Evolutionary conservation across 208 protist species (phyloP).

Genomic region (Leishmania tropica): DNA sequence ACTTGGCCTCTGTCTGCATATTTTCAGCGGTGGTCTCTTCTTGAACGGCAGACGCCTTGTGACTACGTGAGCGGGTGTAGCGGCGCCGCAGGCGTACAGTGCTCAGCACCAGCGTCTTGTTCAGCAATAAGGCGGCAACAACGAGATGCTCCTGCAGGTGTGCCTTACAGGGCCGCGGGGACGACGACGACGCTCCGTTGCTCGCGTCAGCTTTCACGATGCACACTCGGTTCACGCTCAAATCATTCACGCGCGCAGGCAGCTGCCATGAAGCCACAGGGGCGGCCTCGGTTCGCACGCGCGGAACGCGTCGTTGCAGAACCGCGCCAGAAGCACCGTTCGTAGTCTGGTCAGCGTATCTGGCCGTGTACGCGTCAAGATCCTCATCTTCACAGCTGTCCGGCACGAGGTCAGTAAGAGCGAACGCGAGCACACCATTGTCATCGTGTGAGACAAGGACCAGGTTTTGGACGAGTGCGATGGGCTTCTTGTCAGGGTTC

Average conservation of each 20-base stretch:
- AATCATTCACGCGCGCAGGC: slow-evolving; percentile 74
- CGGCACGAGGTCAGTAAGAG: slow-evolving; percentile 48
- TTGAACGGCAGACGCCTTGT: neutral
- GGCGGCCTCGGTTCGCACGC: slow-evolving; percentile 17
- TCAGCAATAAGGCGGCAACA: slow-evolving; percentile 60
- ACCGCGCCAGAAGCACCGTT: neutral
- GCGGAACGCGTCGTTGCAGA: slow-evolving; percentile 22
- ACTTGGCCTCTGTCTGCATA: neutral
- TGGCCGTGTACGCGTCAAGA: slow-evolving; percentile 2
- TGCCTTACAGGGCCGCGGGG: slow-evolving; percentile 26
- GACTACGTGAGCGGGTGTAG: neutral
- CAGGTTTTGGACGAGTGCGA: slow-evolving; percentile 60
- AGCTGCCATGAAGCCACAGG: slow-evolving; percentile 66
- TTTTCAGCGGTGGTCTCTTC: neutral
- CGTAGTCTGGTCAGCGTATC: slow-evolving; percentile 5
- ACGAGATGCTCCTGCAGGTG: slow-evolving; percentile 59
- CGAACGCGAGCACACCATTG: slow-evolving; percentile 57
- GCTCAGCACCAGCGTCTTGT: slow-evolving; percentile 76
- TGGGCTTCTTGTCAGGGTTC: slow-evolving; percentile 89
- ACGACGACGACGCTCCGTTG: neutral
- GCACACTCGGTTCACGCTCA: slow-evolving; percentile 66
- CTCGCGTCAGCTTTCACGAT: slow-evolving; percentile 32
- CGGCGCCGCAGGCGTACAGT: slow-evolving; percentile 46
- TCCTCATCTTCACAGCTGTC: slow-evolving; percentile 20
- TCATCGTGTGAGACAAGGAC: slow-evolving; percentile 79